Percentiles rank a stretch among this genome's conserved stretches.
Conservation (phyloP, 768 basidiomycete genomes). For the Tubosaeta sp. region DNA sequence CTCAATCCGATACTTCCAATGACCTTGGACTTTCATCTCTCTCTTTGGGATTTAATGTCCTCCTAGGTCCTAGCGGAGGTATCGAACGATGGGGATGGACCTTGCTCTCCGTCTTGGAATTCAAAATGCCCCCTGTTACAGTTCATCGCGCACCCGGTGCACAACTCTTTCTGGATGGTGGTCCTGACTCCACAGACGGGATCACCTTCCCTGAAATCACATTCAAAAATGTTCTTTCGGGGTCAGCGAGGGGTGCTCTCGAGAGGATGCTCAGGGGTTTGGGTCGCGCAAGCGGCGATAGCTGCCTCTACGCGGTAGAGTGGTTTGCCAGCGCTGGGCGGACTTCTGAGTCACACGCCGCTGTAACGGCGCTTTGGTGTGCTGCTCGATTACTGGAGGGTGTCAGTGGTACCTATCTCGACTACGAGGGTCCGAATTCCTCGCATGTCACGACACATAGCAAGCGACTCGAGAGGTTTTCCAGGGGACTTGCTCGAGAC, state of each 20-base stretch:
- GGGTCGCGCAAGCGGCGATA: slow-evolving; percentile 64
- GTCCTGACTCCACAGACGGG: slow-evolving; percentile 33
- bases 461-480: slow-evolving; percentile 59
- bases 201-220: slow-evolving; percentile 54
- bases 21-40: slow-evolving; percentile 39
- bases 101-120: slow-evolving; percentile 75
- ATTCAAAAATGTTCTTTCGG: slow-evolving; percentile 53
- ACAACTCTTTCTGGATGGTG: slow-evolving; percentile 54
- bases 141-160: slow-evolving; percentile 46
- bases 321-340: slow-evolving; percentile 67
- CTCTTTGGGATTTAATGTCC: slow-evolving; percentile 48
- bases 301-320: slow-evolving; percentile 72
- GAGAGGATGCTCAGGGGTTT: slow-evolving; percentile 70
- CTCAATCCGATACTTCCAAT: slow-evolving; percentile 14
- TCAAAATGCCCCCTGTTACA: slow-evolving; percentile 51
- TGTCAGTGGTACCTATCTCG: slow-evolving; percentile 46
- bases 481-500: slow-evolving; percentile 56
- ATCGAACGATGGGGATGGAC: slow-evolving; percentile 93
- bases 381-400: slow-evolving; percentile 76
- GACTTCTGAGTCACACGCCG: slow-evolving; percentile 39
- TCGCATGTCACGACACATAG: slow-evolving; percentile 21
- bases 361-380: slow-evolving; percentile 81
- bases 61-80: slow-evolving; percentile 78
- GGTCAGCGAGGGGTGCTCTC: slow-evolving; percentile 49
- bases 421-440: slow-evolving; percentile 14